These are phyloP conservation scores for Aspergillus sp. DNA, from an alignment of 2,329 filamentous ascomycete species.

Conservation along the genomic window DNA sequence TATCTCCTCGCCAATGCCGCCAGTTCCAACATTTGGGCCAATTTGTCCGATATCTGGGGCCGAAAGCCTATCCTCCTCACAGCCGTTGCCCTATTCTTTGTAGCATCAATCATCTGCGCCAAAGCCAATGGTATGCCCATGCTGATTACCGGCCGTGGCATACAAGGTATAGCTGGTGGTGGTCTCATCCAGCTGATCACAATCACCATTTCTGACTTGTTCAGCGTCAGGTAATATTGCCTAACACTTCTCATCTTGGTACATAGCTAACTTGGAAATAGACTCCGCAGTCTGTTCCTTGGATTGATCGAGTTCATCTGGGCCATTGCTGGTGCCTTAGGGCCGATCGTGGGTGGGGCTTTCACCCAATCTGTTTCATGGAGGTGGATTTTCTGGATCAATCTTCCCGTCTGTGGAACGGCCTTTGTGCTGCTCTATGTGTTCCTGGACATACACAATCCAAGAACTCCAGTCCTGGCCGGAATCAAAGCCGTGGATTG, in stretches of 20 bases:
- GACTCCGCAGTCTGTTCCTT: conserved; percentile 52
- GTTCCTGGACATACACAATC: conserved; percentile 58
- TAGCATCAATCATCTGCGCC: conserved; percentile 54
- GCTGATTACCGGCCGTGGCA: conserved; percentile 55
- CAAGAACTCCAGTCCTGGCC: conserved; percentile 51
- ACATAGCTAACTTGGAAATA: conserved; percentile 19
- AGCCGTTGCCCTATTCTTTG: conserved; percentile 53
- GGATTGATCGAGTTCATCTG: conserved; percentile 56
- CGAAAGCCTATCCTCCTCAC: conserved; percentile 52
- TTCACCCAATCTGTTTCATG: conserved; percentile 49
- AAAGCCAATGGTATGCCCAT: conserved; percentile 50
- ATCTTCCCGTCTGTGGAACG: conserved; percentile 53
- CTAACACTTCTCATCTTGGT: background rate
- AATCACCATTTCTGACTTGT: conserved; percentile 59
- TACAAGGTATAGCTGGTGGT: conserved; percentile 58
- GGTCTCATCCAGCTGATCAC: conserved; percentile 55
- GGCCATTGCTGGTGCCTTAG: conserved; percentile 56
- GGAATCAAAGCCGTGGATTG: conserved; percentile 58
- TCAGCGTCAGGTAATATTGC: conserved; percentile 46
- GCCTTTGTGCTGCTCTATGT: conserved; percentile 54
- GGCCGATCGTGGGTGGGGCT: conserved; percentile 56
- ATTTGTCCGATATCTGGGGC: conserved; percentile 38
- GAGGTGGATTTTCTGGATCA: conserved; percentile 61
- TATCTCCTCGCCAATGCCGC: conserved; percentile 72
- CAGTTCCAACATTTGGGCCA: conserved; percentile 70